Percentiles rank a stretch among this genome's conserved stretches.
phyloP scores from a whole-genome alignment of 2,329 filamentous ascomycete species.

The Exophiala aquamarina region DNA sequence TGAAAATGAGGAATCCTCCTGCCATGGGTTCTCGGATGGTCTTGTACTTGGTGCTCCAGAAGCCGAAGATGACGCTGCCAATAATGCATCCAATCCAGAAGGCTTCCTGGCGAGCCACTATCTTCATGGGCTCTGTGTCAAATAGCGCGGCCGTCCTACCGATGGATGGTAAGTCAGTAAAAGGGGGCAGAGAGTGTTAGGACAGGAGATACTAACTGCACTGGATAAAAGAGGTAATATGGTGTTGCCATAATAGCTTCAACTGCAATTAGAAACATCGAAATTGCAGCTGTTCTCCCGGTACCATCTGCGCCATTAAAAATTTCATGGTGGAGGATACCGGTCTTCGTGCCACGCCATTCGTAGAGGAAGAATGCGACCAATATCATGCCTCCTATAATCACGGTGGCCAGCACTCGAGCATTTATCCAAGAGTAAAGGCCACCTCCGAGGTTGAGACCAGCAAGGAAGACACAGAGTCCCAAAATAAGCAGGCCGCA shows the following conservation, averaged over 20 bases:
- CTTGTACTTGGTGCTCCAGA: slow-evolving; percentile 4
- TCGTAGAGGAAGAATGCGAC: slow-evolving; percentile 16
- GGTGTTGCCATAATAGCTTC: slow-evolving; percentile 6
- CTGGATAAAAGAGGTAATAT: slow-evolving; percentile 6
- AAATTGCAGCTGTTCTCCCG: slow-evolving; percentile 6
- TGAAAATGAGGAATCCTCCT: slow-evolving; percentile 9
- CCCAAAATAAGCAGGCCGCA: slow-evolving; percentile 11
- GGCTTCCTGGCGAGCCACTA: slow-evolving; percentile 1
- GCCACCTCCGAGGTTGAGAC: slow-evolving; percentile 15
- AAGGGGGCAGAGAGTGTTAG: not conserved
- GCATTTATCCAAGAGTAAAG: slow-evolving; percentile 15
- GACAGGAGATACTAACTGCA: not conserved
- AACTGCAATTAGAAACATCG: slow-evolving; percentile 4
- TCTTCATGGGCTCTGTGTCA: slow-evolving; percentile 4
- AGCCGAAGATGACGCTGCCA: slow-evolving; percentile 10
- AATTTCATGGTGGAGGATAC: slow-evolving; percentile 18
- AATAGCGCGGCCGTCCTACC: slow-evolving; percentile 3
- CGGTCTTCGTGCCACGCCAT: slow-evolving; percentile 17
- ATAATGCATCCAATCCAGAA: slow-evolving; percentile 2
- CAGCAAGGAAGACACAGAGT: slow-evolving; percentile 9
- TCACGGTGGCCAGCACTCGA: slow-evolving; percentile 5
- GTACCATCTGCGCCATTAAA: slow-evolving; percentile 5
- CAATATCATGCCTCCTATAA: slow-evolving; percentile 12
- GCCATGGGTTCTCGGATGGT: slow-evolving; percentile 6
- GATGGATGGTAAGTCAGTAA: not conserved